Base-by-base conservation (phyloP, 2,329 filamentous ascomycete genomes). In the Colletotrichum melonis region DNA sequence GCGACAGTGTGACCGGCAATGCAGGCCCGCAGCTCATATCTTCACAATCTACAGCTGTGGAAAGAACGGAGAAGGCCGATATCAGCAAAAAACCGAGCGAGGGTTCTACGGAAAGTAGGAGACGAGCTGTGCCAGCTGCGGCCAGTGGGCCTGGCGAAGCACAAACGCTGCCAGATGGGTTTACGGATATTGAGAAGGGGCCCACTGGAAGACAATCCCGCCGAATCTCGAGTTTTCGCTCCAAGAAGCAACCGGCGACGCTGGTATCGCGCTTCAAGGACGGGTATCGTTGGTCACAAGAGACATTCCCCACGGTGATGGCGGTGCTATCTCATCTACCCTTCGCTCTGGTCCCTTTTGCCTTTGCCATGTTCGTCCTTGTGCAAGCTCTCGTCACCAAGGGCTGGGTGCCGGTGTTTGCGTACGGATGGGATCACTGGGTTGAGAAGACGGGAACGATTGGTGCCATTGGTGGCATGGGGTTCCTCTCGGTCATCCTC, bases 401-500 rank as follows among this genome's bases (percentile, higher is more conserved):
- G 75, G 92, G 93, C 12, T 94, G 93, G 93, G 90, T 94, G 0
- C 87, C 88, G 0, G 91, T 94, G 0, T 94, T 94, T 76, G 92
- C 92, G 0, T 86, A 93, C 63, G 92, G 92, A 1, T 94, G 92
- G 92, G 88, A 93, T 70, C 89, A 92, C 63, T 94, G 92, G 92
- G 92, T 93, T 0, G 82, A 86, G 11, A 92, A 88, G 78, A 94
- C 92, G 0, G 92, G 92, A 0, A 92, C 91, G 0, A 83, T 94
- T 0, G 92, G 92, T 1, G 89, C 88, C 1, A 88, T 94, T 42
- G 92, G 91, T 1, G 92, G 92, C 7, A 94, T 94, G 92, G 92
- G 88, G 0, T 93, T 95, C 67, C 81, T 94, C 0, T 92, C 91
- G 0, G 91, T 93, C 0, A 86, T 94, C 12, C 80, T 95, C 0